Evolutionary conservation across 2,329 filamentous ascomycete genomes (phyloP).

Genomic region (Coniochaeta ligniaria): DNA sequence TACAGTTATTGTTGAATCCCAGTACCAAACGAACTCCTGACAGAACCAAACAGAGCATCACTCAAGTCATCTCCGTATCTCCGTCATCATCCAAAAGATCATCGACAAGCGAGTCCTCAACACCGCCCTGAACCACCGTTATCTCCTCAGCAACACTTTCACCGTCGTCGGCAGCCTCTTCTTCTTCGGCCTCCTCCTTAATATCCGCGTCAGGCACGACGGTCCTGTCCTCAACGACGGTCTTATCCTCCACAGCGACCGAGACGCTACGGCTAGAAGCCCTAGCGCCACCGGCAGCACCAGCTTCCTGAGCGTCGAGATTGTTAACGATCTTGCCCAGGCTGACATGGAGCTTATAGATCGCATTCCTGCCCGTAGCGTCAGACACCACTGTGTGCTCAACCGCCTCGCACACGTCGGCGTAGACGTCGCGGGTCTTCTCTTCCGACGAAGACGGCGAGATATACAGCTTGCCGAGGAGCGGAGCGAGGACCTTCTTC

Average conservation of each 20-base stretch:
- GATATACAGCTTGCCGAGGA: conserved; percentile 78
- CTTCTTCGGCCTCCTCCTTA: conserved; percentile 39
- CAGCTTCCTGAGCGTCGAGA: conserved; percentile 34
- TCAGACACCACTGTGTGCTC: conserved; percentile 54
- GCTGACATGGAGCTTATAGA: conserved; percentile 62
- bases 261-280: conserved; percentile 38
- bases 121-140: conserved; percentile 14
- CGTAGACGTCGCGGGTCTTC: conserved; percentile 50
- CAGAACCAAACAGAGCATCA: neutral
- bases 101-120: conserved; percentile 28
- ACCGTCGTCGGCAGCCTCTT: conserved; percentile 9
- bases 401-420: conserved; percentile 53
- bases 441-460: conserved; percentile 56
- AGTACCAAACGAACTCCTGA: neutral
- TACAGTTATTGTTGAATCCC: neutral
- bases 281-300: conserved; percentile 20
- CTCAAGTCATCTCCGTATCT: conserved; percentile 20
- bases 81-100: conserved; percentile 32
- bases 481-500: conserved; percentile 69
- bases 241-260: conserved; percentile 23
- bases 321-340: conserved; percentile 61
- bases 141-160: neutral
- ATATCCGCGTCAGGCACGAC: conserved; percentile 32
- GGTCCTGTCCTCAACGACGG: conserved; percentile 28
- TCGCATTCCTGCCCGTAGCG: conserved; percentile 53